Conservation (phyloP, 495 filamentous ascomycete species). For the Eremomyces bilateralis region DNA sequence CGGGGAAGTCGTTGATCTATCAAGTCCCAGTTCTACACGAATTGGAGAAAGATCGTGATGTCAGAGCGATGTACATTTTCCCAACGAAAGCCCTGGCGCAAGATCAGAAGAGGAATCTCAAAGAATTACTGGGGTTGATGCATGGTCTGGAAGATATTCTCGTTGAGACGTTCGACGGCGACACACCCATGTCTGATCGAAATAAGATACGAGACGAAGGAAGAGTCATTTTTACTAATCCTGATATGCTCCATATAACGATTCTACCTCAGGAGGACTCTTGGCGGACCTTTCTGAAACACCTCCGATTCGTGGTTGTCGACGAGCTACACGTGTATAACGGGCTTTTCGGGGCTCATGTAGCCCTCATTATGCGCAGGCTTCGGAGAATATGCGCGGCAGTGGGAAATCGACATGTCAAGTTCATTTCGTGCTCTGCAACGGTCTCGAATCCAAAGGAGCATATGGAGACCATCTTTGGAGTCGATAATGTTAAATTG, state of each 20-base stretch:
- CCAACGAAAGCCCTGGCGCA: conserved; percentile 95
- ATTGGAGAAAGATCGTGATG: conserved; percentile 52
- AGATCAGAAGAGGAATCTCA: conserved; percentile 76
- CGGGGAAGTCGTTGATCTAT: conserved; percentile 92
- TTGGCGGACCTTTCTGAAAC: conserved; percentile 76
- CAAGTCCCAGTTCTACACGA: conserved; percentile 83
- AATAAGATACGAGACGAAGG: conserved; percentile 71
- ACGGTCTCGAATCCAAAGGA: conserved; percentile 86
- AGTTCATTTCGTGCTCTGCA: conserved; percentile 92
- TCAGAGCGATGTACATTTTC: conserved; percentile 92
- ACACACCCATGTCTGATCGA: conserved; percentile 64
- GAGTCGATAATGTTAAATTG: conserved; percentile 54
- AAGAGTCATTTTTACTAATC: conserved; percentile 91
- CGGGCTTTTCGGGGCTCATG: conserved; percentile 80
- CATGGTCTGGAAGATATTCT: conserved; percentile 47
- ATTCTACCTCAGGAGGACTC: conserved; percentile 79
- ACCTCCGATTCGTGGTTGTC: conserved; percentile 75
- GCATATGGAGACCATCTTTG: conserved; percentile 88
- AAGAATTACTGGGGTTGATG: conserved; percentile 66
- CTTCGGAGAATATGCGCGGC: conserved; percentile 77
- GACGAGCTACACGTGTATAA: conserved; percentile 84
- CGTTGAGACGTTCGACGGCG: conserved; percentile 90
- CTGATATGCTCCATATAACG: conserved; percentile 92
- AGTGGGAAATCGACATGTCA: conserved; percentile 69
- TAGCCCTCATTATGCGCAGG: conserved; percentile 85